Evolutionary conservation across 1,139 yeast species (phyloP).

Genomic region (Yamadazyma dendronema): DNA sequence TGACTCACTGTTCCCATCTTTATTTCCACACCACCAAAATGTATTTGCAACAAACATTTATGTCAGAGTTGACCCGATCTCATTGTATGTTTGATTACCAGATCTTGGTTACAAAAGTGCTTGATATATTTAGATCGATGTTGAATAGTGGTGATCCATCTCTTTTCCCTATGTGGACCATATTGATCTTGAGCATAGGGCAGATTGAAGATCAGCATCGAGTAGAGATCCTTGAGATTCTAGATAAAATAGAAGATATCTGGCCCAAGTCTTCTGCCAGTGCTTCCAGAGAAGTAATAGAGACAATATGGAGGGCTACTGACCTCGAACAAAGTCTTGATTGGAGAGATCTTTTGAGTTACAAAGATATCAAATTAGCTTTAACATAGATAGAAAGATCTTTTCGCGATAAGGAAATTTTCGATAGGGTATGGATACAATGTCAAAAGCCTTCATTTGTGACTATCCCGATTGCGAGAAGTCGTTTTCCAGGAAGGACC

Average conservation of each 20-base stretch:
- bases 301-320: constrained; percentile 24
- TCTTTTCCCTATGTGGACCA: constrained; percentile 26
- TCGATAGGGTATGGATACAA: background rate
- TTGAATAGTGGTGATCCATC: constrained; percentile 1
- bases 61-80: background rate
- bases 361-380: constrained; percentile 1
- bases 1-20: constrained; percentile 9
- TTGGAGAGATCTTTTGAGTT: constrained; percentile 21
- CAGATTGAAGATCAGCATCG: constrained; percentile 14
- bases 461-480: constrained; percentile 3
- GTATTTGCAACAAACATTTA: constrained; percentile 10
- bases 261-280: constrained; percentile 24
- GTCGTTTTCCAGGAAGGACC: constrained; percentile 4
- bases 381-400: background rate
- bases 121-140: constrained; percentile 3
- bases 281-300: constrained; percentile 20
- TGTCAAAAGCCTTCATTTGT: constrained; percentile 1
- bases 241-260: constrained; percentile 15
- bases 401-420: background rate
- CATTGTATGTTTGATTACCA: constrained; percentile 3
- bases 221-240: constrained; percentile 15
- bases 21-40: constrained; percentile 11
- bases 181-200: constrained; percentile 18
- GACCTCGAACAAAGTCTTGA: constrained; percentile 18
- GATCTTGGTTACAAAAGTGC: background rate